Base-by-base conservation (phyloP, 345 rosid genomes). In the Fremontodendron californicum region DNA sequence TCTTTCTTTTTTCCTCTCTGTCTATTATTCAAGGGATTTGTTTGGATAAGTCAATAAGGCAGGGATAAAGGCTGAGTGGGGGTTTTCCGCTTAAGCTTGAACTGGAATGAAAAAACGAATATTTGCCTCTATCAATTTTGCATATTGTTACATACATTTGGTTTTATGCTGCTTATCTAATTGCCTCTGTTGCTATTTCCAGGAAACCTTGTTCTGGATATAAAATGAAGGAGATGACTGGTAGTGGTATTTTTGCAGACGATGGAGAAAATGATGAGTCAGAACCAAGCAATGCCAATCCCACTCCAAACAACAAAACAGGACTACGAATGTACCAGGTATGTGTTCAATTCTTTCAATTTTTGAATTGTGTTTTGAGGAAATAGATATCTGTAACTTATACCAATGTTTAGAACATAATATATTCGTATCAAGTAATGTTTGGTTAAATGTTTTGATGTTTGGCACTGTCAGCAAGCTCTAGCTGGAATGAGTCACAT, bases 161-260 rank as follows among this genome's bases (percentile, higher is more conserved):
- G 45, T 70, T 42, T n/a, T 69, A 42, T 54, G 11, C 54, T 42
- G 11, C 43, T 61, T 77, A 33, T 66, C 49, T 45, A 45, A 2
- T 45, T 45, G 4, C 9, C 49, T 45, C 49, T 57, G 43, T 45
- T 81, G 70, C 70, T 2, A 40, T 66, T 83, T 62, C 62, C 81
- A 96, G 98, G 91, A 92, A 91, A 78, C 99, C 97, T 66, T 94
- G 98, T 85, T 96, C 98, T 0, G 97, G 93, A 71, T 87, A 90
- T 72, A 96, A 96, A 84, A 85, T 91, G 90, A 94, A 96, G 80
- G 97, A 96, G 90, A 94, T 96, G 39, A 91, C 94, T 42, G 99
- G 99, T 29, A 92, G 98, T 85, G 98, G 98, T 35, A 96, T 96
- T 75, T 96, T 96, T 86, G 77, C 86, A 18, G 90, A 83, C 43